Evolutionary conservation across 2,329 filamentous ascomycete genomes (phyloP).

Genomic region (Verticillium albo-atrum): DNA sequence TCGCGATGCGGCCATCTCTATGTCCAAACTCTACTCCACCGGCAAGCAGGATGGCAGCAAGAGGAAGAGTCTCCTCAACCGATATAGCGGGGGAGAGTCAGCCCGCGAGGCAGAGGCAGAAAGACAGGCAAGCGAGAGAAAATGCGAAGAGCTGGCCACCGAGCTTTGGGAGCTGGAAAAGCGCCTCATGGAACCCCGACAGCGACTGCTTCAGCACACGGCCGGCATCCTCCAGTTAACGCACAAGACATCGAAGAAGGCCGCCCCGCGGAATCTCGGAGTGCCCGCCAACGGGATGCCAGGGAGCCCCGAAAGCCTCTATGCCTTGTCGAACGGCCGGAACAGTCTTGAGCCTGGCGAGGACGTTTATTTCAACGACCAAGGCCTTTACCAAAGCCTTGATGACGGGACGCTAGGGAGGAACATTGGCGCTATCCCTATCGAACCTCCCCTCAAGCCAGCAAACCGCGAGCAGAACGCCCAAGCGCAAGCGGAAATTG

Average conservation of each 20-base stretch:
- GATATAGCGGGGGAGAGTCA: constrained; percentile 42
- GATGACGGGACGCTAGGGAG: constrained; percentile 31
- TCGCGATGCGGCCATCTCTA: constrained; percentile 83
- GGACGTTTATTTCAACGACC: constrained; percentile 69
- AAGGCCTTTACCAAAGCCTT: constrained; percentile 57
- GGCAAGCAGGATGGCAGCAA: constrained; percentile 42
- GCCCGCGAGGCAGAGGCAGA: constrained; percentile 67
- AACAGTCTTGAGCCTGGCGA: constrained; percentile 54
- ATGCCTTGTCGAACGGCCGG: constrained; percentile 60
- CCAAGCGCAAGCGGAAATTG: constrained; percentile 43
- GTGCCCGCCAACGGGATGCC: constrained; percentile 52
- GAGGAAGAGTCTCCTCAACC: constrained; percentile 40
- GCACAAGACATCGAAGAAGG: constrained; percentile 66
- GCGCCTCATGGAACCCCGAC: constrained; percentile 68
- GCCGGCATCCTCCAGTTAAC: constrained; percentile 89
- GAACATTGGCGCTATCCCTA: constrained; percentile 24
- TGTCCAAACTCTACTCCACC: constrained; percentile 75
- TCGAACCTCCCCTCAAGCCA: constrained; percentile 57
- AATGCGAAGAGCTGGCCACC: constrained; percentile 78
- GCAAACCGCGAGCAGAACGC: constrained; percentile 49
- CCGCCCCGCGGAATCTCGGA: constrained; percentile 31
- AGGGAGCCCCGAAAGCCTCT: constrained; percentile 72
- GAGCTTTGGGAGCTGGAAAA: constrained; percentile 80
- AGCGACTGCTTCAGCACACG: constrained; percentile 79
- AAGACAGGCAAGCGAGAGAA: constrained; percentile 67